Base-by-base conservation (phyloP, 2,329 filamentous ascomycete species). In the Colletotrichum melonis region DNA sequence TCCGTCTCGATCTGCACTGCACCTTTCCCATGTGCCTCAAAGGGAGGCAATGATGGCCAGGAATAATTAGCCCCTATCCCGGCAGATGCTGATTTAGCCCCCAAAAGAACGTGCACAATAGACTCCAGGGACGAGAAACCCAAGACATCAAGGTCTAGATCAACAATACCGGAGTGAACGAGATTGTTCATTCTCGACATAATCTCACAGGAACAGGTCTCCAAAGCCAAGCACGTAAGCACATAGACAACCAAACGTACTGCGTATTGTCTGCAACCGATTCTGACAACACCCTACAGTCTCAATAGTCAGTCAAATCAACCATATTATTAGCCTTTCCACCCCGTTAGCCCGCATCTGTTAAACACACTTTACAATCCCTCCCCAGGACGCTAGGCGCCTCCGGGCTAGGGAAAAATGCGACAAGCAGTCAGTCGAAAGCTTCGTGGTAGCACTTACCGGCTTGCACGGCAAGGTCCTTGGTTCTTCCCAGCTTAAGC, bases 381-480 rank as follows among this genome's bases (percentile, higher is more conserved):
- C 19, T 56, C 26, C 46, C 30, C 12, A 19, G 28, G 19, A 69
- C 59, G 59, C 68, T 66, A 66, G 62, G 19, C 68, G 46, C 32
- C 62, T 58, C 67, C 52, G 16, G 46, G 58, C 52, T 63, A 49
- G 55, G 46, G 42, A 19, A n/a, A 56, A 49, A n/a, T 38, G 35
- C 52, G 67, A 69, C 60, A 9, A 54, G 7, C 67, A 38, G 9
- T 38, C 57, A 26, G 14, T 22, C 24, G n/a, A 65, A 73, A 73
- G 66, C 55, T 73, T 73, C 70, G 56, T 38, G 28, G 67, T 73
- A 49, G 35, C 67, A 73, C 42, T 28, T 49, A 28, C 32, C 69
- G 54, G 70, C 54, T 58, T 72, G 24, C 16, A 59, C 55, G 60
- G 55, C 60, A 65, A 38, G 59, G 46, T 4, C 9, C 56, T 46